Evolutionary conservation across 805 yeast species (phyloP), one percentile per base, ranked within the genome.

Genomic region (Ogataea chonburiensis): DNA sequence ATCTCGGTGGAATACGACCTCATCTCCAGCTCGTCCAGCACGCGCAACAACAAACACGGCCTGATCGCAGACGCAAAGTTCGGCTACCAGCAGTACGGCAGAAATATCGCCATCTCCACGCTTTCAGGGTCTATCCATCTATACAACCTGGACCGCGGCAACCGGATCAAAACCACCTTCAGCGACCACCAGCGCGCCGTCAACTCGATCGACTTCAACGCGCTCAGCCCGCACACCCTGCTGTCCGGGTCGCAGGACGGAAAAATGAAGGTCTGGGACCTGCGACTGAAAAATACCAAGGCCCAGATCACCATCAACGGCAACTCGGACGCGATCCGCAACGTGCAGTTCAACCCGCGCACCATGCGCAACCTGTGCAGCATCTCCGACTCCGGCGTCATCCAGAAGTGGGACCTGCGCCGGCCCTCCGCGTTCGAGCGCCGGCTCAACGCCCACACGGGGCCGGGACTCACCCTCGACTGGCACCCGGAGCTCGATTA

Each of bases 361-460:
- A 70, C 76, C 17, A 61, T 73, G 4, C 67, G 73, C 42, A 70
- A 73, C 25, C 68, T 91, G 34, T 82, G 88, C 2, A 79, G 89
- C 1, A 87, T 86, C 6, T 91, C 85, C 59, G 98, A 93, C 57
- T 77, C 86, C 2, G 98, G 98, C 11, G 75, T 85, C 3, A 70
- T 91, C n/a, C 78, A 84, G 49, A 78, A 82, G 47, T 89, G 86
- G 78, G 98, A 93, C 61, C 51, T 86, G n/a, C 70, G 98, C 38
- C 72, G 73, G 23, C 80, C 91, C 4, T 49, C 60, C 9, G 66
- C 64, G 32, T 67, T 67, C 32, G 97, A 91, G 50, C 67, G 80
- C 34, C 78, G 81, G 41, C 71, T 93, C 56, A 85, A 82, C 50
- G 94, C 96, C 3, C 98, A 91, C 56, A 75, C 87, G 2, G 95